These are phyloP conservation scores for Cyberlindnera americana DNA, from an alignment of 805 yeast species.

Conservation along the genomic window DNA sequence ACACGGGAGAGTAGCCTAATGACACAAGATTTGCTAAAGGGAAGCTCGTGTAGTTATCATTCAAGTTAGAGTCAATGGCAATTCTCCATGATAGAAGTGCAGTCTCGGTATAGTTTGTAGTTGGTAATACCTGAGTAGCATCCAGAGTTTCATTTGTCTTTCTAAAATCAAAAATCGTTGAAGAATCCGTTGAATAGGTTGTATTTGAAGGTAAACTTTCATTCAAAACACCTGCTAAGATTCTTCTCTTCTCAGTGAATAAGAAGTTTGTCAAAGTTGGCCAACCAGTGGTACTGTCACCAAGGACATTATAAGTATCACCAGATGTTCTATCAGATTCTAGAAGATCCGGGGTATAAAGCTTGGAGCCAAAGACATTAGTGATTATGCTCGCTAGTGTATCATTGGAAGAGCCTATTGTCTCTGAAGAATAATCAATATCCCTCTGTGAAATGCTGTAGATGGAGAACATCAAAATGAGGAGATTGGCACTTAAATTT, in stretches of 20 bases:
- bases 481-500: conserved; percentile 40
- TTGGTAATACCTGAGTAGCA: background rate
- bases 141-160: conserved; percentile 7
- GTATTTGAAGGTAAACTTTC: conserved; percentile 28
- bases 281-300: conserved; percentile 27
- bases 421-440: background rate
- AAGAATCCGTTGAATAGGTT: conserved; percentile 26
- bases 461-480: conserved; percentile 40
- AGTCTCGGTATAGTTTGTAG: conserved; percentile 11
- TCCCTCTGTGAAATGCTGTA: conserved; percentile 11
- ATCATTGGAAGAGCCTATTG: conserved; percentile 16
- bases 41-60: conserved; percentile 39
- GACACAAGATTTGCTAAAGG: conserved; percentile 38
- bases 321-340: conserved; percentile 20
- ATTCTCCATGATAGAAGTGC: conserved; percentile 34
- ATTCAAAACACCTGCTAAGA: conserved; percentile 35
- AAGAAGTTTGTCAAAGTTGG: conserved; percentile 36
- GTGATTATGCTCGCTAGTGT: conserved; percentile 25
- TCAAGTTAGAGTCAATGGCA: conserved; percentile 35
- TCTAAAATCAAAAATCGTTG: conserved; percentile 23
- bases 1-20: conserved; percentile 67
- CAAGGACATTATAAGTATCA: conserved; percentile 15
- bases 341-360: conserved; percentile 31
- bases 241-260: conserved; percentile 32
- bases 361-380: conserved; percentile 15